phyloP scores from a whole-genome alignment of 441 rosid genomes.

The Eugenia klotzschiana region DNA sequence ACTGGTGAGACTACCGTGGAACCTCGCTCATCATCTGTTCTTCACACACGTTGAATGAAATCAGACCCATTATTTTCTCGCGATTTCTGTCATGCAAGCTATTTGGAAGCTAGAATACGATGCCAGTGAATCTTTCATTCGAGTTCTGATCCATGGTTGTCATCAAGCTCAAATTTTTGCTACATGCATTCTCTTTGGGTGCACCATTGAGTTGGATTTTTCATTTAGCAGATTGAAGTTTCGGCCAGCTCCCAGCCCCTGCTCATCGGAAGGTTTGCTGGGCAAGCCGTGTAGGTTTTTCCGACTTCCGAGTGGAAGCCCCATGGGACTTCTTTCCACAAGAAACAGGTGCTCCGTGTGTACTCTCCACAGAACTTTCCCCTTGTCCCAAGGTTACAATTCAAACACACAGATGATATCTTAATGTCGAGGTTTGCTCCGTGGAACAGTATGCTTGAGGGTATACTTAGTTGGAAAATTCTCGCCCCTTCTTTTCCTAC shows the following conservation, averaged over 20 bases:
- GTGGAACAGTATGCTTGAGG: neutral
- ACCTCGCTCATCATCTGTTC: neutral
- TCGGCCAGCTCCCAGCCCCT: neutral
- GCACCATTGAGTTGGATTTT: neutral
- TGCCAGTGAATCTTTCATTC: neutral
- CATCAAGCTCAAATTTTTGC: neutral
- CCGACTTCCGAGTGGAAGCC: neutral
- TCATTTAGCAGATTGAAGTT: neutral
- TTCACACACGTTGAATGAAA: neutral
- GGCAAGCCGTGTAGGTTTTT: neutral
- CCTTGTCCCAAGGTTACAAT: neutral
- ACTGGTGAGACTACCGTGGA: neutral
- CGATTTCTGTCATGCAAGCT: neutral
- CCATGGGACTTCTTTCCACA: neutral
- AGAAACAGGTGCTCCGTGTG: neutral
- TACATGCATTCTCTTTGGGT: neutral
- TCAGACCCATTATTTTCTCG: neutral
- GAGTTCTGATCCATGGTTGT: neutral
- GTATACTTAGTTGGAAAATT: neutral
- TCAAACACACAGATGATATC: neutral
- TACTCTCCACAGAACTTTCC: neutral
- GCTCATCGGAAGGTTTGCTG: neutral
- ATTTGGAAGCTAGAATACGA: neutral
- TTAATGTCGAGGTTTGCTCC: neutral
- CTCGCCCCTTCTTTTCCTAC: neutral